Evolutionary conservation across 768 basidiomycete genomes (phyloP).

Genomic region (Strobilomyces dryophilus): DNA sequence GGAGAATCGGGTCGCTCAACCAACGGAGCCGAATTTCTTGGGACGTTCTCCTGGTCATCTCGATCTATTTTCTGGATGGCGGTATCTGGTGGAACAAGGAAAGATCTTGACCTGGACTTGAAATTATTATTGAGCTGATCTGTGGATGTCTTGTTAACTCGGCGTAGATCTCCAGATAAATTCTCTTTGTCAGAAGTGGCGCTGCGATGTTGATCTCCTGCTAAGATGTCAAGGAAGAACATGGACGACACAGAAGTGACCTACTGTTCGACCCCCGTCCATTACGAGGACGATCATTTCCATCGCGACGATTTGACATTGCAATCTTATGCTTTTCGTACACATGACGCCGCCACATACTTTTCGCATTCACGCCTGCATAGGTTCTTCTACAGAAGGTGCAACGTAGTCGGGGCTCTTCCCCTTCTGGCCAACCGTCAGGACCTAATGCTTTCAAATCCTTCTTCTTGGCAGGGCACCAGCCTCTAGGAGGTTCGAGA

Average conservation of each 20-base stretch:
- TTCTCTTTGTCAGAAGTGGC: constrained; percentile 31
- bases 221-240: constrained; percentile 18
- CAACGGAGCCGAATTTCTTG: constrained; percentile 21
- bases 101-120: constrained; percentile 20
- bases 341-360: constrained; percentile 88
- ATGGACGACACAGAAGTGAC: constrained; percentile 24
- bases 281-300: constrained; percentile 52
- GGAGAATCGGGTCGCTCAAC: constrained; percentile 26
- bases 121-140: constrained; percentile 13
- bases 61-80: constrained; percentile 10
- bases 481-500: constrained; percentile 80
- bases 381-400: constrained; percentile 83
- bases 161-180: constrained; percentile 28
- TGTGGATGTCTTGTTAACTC: constrained; percentile 23
- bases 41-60: constrained; percentile 9
- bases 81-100: constrained; percentile 18
- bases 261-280: constrained; percentile 63
- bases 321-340: constrained; percentile 89
- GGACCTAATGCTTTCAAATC: constrained; percentile 64
- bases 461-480: constrained; percentile 85
- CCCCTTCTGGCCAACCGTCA: constrained; percentile 76
- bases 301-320: constrained; percentile 82
- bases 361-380: constrained; percentile 84
- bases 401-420: constrained; percentile 75
- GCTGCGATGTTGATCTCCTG: constrained; percentile 64